Percentiles rank a stretch among this genome's conserved stretches.
Evolutionary conservation across 129 eudicot species (phyloP).

Genomic region (Silybum marianum): DNA sequence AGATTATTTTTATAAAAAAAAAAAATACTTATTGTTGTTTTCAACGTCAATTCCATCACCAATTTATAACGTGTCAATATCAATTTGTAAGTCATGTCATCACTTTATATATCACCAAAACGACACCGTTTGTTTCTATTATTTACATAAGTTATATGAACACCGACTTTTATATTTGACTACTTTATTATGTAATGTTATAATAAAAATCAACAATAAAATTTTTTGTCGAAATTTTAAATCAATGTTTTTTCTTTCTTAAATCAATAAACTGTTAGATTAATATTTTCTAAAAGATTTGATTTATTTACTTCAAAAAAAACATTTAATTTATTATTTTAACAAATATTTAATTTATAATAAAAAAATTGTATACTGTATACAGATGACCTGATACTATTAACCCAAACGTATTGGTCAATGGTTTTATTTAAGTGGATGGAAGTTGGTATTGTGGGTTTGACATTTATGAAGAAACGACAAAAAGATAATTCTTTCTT

Average conservation of each 20-base stretch:
- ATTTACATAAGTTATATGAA: not conserved
- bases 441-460: constrained; percentile 17
- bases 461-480: constrained; percentile 24
- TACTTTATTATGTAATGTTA: too few relatives aligned
- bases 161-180: not conserved
- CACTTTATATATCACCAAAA: not conserved
- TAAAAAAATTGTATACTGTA: too few relatives aligned
- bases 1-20: too few relatives aligned
- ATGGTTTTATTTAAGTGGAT: constrained; percentile 6
- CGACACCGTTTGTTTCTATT: not conserved
- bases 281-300: too few relatives aligned
- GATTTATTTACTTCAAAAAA: too few relatives aligned
- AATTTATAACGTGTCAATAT: not conserved
- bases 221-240: not conserved
- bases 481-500: not conserved
- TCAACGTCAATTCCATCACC: not conserved
- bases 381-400: too few relatives aligned
- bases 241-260: not conserved
- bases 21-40: too few relatives aligned
- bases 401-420: constrained; percentile 6
- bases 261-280: not conserved
- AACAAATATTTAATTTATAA: too few relatives aligned
- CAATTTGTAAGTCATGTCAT: not conserved
- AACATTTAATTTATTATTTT: too few relatives aligned
- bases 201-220: not conserved